Conservation (phyloP, 306 rosid genomes). For the Glycine tomentella region DNA sequence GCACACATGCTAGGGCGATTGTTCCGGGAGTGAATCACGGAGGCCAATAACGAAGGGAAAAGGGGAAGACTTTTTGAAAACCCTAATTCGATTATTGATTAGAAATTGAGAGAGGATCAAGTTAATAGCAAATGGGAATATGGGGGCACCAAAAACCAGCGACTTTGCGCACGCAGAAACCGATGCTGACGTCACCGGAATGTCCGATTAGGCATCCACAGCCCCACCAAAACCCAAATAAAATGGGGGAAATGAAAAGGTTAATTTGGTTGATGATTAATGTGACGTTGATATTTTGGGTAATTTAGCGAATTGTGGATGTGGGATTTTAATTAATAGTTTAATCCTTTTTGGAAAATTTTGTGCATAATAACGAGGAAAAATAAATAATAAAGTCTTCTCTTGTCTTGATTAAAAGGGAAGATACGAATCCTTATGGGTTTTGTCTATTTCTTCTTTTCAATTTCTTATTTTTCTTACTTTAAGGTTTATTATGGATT, state of each 20-base stretch:
- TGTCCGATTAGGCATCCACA: background rate
- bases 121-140: background rate
- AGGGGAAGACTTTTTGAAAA: slow-evolving; percentile 37
- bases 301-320: background rate
- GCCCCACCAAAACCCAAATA: background rate
- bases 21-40: slow-evolving; percentile 27
- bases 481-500: background rate
- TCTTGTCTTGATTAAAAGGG: background rate
- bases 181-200: slow-evolving; percentile 39
- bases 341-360: background rate
- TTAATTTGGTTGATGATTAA: background rate
- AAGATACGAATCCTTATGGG: background rate
- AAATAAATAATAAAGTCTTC: background rate
- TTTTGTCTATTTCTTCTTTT: background rate
- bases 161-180: slow-evolving; percentile 53
- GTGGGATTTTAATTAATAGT: too few relatives aligned
- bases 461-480: background rate
- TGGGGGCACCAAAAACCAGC: slow-evolving; percentile 45
- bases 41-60: slow-evolving; percentile 23
- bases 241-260: background rate
- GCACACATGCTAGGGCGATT: slow-evolving; percentile 24
- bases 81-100: slow-evolving; percentile 42
- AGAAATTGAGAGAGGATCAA: background rate
- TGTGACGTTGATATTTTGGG: background rate
- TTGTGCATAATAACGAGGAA: background rate